Conservation (phyloP, 225 moss, liverwort and hornwort genomes). For the Pseudisothecium myosuroides region DNA sequence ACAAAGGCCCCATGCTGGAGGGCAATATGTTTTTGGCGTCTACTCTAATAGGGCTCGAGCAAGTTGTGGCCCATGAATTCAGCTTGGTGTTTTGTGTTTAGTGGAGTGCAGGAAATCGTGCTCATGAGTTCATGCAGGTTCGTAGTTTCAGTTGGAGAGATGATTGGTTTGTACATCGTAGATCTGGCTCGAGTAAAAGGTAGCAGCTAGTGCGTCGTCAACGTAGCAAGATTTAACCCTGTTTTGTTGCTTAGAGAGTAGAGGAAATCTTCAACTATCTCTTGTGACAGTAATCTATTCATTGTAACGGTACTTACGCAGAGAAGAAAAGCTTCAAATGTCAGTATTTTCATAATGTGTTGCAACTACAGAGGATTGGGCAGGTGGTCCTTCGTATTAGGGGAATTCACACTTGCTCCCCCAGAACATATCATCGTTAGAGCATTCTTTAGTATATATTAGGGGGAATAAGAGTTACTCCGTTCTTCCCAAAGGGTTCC, state of each 20-base stretch:
- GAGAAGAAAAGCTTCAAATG: neutral
- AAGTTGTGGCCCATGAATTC: slow-evolving; percentile 6
- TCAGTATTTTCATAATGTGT: neutral
- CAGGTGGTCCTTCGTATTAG: neutral
- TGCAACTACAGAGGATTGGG: neutral
- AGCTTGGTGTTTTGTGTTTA: neutral
- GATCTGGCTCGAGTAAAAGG: neutral
- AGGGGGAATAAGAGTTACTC: no score
- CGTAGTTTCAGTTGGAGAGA: neutral
- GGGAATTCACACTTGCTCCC: neutral
- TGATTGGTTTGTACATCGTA: slow-evolving; percentile 14
- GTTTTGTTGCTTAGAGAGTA: slow-evolving; percentile 3
- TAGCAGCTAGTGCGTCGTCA: neutral
- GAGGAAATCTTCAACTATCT: neutral
- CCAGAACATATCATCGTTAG: neutral
- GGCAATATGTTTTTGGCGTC: neutral
- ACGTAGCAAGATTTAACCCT: neutral
- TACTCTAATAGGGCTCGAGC: neutral
- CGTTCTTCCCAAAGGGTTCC: neutral
- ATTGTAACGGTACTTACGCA: neutral
- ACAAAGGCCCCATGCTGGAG: neutral
- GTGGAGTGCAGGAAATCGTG: neutral
- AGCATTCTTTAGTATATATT: neutral
- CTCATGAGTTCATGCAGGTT: neutral
- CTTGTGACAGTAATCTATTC: neutral